Base-by-base conservation (phyloP, 2,329 filamentous ascomycete genomes). In the Clarireedia sp. region DNA sequence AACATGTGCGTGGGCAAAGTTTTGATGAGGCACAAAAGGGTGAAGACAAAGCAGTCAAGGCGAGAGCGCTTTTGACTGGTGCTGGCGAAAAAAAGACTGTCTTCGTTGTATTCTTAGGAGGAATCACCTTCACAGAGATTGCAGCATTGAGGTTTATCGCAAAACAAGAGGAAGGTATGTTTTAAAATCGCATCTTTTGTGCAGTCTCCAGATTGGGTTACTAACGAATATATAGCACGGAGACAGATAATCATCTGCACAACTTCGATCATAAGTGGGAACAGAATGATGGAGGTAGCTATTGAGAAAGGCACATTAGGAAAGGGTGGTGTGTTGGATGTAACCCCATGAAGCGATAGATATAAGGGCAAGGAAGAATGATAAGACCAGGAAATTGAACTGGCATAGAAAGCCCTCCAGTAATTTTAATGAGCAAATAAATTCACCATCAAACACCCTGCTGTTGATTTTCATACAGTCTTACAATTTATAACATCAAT, bases 31-130 rank as follows among this genome's bases (percentile, higher is more conserved):
- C 87, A 43, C 94, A 99, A 68, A 92, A 89, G 65, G 91, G 91
- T 2, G 89, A 95, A 66, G 91, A 96, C 67, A 95, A 94, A 69
- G 90, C 91, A 1, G 84, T 92, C 33, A 91, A 92, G 65, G 92
- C 92, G 16, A 79, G 90, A 55, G 86, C 89, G 58, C 80, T 95
- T 24, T 75, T 99, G 40, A 89, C 89, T 47, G 89, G 90, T 0
- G 83, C 77, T 48, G 80, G 81, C 16, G 82, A 82, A 50, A 85
- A 84, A 69, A 95, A 96, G 75, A 92, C 88, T 0, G 86, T 95
- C 0, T 89, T 96, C 67, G 85, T 99, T n/a, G 95, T 97, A 63
- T 97, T 97, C 72, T 75, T 99, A 17, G 94, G 94, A n/a, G 95
- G 94, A 2, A 88, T 99, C 54, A 96, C 90, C 0, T 96, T 95